A percentile compares a stretch with the other conserved stretches of the same genome.
phyloP scores from a whole-genome alignment of 1,284 basidiomycete species.

The Cryptococcus sp. region DNA sequence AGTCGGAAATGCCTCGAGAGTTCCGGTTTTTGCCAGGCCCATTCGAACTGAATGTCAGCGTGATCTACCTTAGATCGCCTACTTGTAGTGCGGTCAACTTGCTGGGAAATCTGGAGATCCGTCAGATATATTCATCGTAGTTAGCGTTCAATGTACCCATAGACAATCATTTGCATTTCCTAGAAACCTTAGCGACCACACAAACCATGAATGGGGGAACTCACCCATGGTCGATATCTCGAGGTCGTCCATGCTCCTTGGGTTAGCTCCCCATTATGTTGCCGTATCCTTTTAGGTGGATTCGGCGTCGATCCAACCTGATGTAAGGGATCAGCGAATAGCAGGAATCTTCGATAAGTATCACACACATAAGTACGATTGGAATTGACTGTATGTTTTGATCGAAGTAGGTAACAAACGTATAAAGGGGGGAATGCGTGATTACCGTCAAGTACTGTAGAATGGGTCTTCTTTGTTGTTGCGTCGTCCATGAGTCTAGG shows the following conservation, averaged over 20 bases:
- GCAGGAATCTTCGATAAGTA: neutral
- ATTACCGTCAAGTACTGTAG: constrained; percentile 49
- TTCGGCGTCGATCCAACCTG: constrained; percentile 80
- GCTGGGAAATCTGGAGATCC: constrained; percentile 63
- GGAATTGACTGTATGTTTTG: constrained; percentile 55
- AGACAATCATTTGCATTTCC: constrained; percentile 77
- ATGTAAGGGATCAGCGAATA: neutral
- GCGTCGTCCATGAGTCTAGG: no score
- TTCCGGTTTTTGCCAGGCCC: constrained; percentile 80
- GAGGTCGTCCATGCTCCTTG: constrained; percentile 73
- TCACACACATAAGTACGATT: constrained; percentile 54
- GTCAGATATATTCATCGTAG: neutral
- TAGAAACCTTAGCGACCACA: constrained; percentile 2
- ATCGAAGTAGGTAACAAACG: constrained; percentile 80
- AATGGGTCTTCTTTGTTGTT: constrained; percentile 18
- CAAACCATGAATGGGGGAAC: neutral
- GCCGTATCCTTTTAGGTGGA: constrained; percentile 70
- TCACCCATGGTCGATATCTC: constrained; percentile 68
- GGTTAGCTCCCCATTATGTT: constrained; percentile 77
- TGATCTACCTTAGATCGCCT: constrained; percentile 5
- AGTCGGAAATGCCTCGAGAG: constrained; percentile 48
- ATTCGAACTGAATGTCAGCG: constrained; percentile 62
- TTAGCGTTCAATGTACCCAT: constrained; percentile 48
- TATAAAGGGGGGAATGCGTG: constrained; percentile 74
- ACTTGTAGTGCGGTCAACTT: constrained; percentile 66